phyloP scores from a whole-genome alignment of 257 asterid species.

The Scutellaria minor region DNA sequence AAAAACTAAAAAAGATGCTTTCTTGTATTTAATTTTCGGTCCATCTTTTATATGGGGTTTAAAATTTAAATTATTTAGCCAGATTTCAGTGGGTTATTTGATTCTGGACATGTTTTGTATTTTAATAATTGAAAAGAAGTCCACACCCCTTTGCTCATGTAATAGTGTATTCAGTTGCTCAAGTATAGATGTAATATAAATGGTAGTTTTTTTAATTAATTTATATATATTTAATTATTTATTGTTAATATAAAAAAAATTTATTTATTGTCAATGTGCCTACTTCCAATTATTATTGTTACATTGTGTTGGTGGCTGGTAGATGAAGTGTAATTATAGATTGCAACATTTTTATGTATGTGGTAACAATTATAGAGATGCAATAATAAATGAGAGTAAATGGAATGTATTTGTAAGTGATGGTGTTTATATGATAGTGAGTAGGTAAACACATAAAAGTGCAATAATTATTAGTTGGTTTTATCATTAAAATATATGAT shows the following conservation, averaged over 20 bases:
- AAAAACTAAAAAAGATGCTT: too few relatives aligned
- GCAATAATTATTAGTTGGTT: conserved; percentile 30
- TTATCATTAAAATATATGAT: conserved; percentile 4
- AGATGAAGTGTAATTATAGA: conserved; percentile 29
- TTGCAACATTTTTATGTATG: not conserved
- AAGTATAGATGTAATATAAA: conserved; percentile 40
- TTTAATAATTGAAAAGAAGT: conserved; percentile 17
- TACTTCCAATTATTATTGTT: conserved; percentile 32
- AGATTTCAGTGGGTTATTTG: too few relatives aligned
- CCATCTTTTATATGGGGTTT: too few relatives aligned
- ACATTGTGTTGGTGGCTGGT: conserved; percentile 32
- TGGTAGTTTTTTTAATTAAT: conserved; percentile 34
- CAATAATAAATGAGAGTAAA: conserved; percentile 20
- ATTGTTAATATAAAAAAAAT: not conserved
- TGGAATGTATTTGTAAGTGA: conserved; percentile 21
- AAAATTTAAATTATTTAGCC: too few relatives aligned
- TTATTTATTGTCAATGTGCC: conserved; percentile 8
- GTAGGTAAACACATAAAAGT: conserved; percentile 21
- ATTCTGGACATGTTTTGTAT: too few relatives aligned
- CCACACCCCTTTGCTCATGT: conserved; percentile 33
- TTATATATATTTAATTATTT: conserved; percentile 17
- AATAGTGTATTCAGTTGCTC: conserved; percentile 35
- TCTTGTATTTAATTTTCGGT: too few relatives aligned
- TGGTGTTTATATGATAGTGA: not conserved
- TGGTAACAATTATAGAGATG: conserved; percentile 26